Evolutionary conservation across 2,329 filamentous ascomycete genomes (phyloP).

Genomic region (Cladosporium phlei): DNA sequence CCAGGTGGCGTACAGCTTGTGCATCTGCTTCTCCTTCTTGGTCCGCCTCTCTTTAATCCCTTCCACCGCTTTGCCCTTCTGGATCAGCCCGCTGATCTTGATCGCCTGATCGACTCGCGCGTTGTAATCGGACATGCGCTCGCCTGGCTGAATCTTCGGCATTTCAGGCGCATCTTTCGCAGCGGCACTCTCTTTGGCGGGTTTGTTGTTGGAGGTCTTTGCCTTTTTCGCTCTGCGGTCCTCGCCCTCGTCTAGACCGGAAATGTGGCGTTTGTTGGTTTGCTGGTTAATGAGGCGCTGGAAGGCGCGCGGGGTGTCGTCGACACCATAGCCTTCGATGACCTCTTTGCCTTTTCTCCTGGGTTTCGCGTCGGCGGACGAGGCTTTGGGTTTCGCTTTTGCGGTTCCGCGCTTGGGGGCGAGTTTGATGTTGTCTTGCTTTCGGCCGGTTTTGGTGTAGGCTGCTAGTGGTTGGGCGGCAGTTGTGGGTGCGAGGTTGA

Average conservation of each 20-base stretch:
- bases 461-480: conserved; percentile 57
- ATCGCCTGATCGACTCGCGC: conserved; percentile 79
- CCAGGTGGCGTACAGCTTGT: conserved; percentile 56
- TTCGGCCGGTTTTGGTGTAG: conserved; percentile 35
- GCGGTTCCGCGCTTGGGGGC: conserved; percentile 28
- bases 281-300: conserved; percentile 75
- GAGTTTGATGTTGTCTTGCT: conserved; percentile 29
- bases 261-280: conserved; percentile 50
- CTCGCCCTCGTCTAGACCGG: conserved; percentile 68
- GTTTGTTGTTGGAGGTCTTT: conserved; percentile 20
- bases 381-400: conserved; percentile 15
- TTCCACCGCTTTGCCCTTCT: conserved; percentile 56
- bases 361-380: conserved; percentile 11
- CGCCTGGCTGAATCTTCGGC: conserved; percentile 74
- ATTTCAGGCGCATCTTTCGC: conserved; percentile 30
- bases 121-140: conserved; percentile 75
- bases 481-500: conserved; percentile 57
- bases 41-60: conserved; percentile 67
- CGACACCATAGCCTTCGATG: conserved; percentile 48
- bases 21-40: conserved; percentile 76
- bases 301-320: conserved; percentile 88
- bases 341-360: conserved; percentile 34
- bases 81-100: conserved; percentile 63
- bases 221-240: conserved; percentile 47
- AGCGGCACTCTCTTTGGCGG: conserved; percentile 14